Conservation (phyloP, 371 early-diverging fungal genomes). For the Apophysomyces variabilis region DNA sequence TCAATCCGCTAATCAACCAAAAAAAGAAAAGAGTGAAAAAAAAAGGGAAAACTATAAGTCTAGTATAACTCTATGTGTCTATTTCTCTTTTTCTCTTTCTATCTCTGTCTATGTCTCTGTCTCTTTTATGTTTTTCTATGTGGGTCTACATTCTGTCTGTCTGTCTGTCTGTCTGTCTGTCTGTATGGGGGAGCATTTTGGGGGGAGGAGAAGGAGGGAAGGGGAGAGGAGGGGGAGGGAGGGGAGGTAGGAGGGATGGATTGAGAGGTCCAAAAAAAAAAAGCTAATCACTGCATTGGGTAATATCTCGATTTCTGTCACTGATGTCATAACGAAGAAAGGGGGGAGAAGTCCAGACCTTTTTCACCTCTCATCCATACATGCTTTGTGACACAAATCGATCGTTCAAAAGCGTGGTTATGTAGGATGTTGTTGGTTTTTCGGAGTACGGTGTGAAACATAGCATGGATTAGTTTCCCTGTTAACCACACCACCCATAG, state of each 20-base stretch:
- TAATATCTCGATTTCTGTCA: slow-evolving; percentile 11
- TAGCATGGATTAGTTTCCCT: not conserved
- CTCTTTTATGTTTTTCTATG: too few species aligned
- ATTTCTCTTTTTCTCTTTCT: not conserved
- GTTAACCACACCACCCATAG: too few species aligned
- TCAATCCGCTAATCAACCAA: not conserved
- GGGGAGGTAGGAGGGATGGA: not conserved
- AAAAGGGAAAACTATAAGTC: too few species aligned
- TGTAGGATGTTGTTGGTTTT: slow-evolving; percentile 3
- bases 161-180: too few species aligned
- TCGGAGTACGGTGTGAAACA: slow-evolving; percentile 11
- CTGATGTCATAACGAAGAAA: not conserved
- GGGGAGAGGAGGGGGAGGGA: not conserved
- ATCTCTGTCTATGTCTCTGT: too few species aligned
- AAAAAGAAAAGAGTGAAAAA: too few species aligned
- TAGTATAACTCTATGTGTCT: too few species aligned
- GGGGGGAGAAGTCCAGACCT: not conserved
- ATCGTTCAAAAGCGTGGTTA: not conserved
- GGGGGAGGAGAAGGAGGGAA: not conserved
- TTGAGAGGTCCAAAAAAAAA: not conserved
- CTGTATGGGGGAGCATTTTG: not conserved
- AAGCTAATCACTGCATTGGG: slow-evolving; percentile 1
- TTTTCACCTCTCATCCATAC: not conserved
- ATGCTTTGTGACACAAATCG: slow-evolving; percentile 9
- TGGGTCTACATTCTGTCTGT: too few species aligned